Evolutionary conservation across 345 rosid species (phyloP), one percentile per base, ranked within the genome.

Genomic region (Citrus inodora): DNA sequence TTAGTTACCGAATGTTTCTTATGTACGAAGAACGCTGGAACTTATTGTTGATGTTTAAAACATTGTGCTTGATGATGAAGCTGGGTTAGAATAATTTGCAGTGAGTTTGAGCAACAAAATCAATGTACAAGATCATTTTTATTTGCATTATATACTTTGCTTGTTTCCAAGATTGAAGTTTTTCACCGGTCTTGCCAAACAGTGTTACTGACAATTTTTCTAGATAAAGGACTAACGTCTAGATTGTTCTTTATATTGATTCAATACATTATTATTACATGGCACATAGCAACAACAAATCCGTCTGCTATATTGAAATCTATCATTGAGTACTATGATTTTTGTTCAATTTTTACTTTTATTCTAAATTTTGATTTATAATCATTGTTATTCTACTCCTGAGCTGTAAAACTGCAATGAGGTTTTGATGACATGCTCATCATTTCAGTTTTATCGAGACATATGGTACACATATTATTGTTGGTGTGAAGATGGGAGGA

Each of bases 401-500:
- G 71, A n/a, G 74, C 60, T 66, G 3, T 28, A 64, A 40, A 35
- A 66, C 11, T 70, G 73, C 73, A 70, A 71, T 55, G 71, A 30
- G 58, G 19, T 24, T 70, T n/a, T 77, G 33, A 62, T 76, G 37
- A 35, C 42, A 40, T 66, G 53, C 40, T 61, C 25, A n/a, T 61
- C 62, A 76, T 87, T 76, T 68, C 88, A 95, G 98, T 86, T 95
- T 95, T 83, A 90, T 95, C 71, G 92, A 95, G 80, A 86, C 55
- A 21, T 95, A 82, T 83, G 98, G 98, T 40, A 95, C 98, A 7
- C 98, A 95, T 88, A 84, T 95, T 67, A 86, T 93, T 75, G 93
- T 91, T 84, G 92, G 98, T 74, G 88, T 95, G 70, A 93, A 93
- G 87, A 93, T 93, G 97, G 98, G 98, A 80, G 98, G 97, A 70